These are phyloP conservation scores for Kodamaea jinghongensis DNA, from an alignment of 805 yeast species.

Conservation along the genomic window DNA sequence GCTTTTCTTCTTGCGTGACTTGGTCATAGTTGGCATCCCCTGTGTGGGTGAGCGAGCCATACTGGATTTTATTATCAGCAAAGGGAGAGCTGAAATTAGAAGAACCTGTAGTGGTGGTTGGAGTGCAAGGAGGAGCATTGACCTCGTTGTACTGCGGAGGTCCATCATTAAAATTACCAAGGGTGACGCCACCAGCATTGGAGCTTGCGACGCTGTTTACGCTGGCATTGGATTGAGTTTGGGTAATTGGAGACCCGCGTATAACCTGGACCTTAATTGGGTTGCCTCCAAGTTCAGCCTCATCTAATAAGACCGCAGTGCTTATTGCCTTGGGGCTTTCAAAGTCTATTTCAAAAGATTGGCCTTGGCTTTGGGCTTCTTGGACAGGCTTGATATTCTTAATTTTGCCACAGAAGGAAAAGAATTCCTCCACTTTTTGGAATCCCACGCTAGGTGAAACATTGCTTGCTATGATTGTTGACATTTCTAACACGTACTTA, in stretches of 20 bases:
- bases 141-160: constrained; percentile 18
- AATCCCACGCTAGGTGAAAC: constrained; percentile 50
- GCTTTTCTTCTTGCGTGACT: constrained; percentile 72
- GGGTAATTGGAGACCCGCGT: constrained; percentile 13
- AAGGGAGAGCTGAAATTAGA: constrained; percentile 10
- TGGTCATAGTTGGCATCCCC: constrained; percentile 43
- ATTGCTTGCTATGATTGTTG: constrained; percentile 53
- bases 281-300: constrained; percentile 67
- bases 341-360: constrained; percentile 51
- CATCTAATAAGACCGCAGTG: constrained; percentile 68
- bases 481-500: too few relatives aligned
- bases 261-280: constrained; percentile 47
- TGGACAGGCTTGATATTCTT: constrained; percentile 32
- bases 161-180: constrained; percentile 13
- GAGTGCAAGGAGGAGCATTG: constrained; percentile 7
- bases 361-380: constrained; percentile 23
- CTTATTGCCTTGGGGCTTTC: constrained; percentile 58
- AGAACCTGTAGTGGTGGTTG: constrained; percentile 10
- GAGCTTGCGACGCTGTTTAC: background rate
- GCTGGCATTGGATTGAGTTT: constrained; percentile 1
- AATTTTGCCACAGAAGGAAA: constrained; percentile 68
- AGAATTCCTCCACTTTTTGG: constrained; percentile 60
- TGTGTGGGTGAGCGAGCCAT: constrained; percentile 16
- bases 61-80: constrained; percentile 11
- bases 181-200: constrained; percentile 1